A percentile compares a stretch with the other conserved stretches of the same genome.
Conservation (phyloP, 208 protist species). For the Leishmania major region DNA sequence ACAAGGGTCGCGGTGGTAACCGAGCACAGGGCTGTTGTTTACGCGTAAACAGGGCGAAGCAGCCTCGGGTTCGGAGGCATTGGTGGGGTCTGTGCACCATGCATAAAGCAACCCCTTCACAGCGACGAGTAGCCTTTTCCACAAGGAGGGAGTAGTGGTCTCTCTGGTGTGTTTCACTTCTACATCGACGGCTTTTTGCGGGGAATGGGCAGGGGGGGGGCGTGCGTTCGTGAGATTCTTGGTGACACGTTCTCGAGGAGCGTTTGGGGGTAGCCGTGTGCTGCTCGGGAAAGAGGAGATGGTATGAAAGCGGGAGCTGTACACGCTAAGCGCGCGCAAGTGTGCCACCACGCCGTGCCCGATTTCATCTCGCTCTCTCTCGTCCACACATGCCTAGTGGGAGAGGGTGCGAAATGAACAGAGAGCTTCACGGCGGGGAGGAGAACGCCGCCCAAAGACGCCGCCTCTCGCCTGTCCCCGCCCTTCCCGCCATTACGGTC, state of each 20-base stretch:
- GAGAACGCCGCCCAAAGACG: background rate
- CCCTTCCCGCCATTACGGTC: background rate
- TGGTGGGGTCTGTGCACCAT: background rate
- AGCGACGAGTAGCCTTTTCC: background rate
- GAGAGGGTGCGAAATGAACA: background rate
- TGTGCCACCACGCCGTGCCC: background rate
- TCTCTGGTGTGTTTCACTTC: background rate
- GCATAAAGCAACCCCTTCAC: background rate
- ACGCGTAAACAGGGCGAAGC: background rate
- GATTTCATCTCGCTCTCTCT: background rate
- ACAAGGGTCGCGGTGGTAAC: background rate
- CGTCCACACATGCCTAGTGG: background rate
- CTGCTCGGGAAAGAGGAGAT: background rate
- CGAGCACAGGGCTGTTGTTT: background rate
- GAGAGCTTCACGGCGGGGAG: background rate
- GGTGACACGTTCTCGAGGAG: background rate
- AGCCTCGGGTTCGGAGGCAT: background rate
- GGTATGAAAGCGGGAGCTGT: background rate
- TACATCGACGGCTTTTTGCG: background rate
- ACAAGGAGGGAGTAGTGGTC: background rate
- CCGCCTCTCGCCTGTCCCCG: background rate
- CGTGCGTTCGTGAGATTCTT: background rate
- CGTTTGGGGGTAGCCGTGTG: background rate
- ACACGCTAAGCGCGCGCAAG: background rate
- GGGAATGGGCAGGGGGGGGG: too few relatives aligned